These are phyloP conservation scores for Xylariaceae sp. DNA, from an alignment of 2,329 filamentous ascomycete species.

Conservation along the genomic window DNA sequence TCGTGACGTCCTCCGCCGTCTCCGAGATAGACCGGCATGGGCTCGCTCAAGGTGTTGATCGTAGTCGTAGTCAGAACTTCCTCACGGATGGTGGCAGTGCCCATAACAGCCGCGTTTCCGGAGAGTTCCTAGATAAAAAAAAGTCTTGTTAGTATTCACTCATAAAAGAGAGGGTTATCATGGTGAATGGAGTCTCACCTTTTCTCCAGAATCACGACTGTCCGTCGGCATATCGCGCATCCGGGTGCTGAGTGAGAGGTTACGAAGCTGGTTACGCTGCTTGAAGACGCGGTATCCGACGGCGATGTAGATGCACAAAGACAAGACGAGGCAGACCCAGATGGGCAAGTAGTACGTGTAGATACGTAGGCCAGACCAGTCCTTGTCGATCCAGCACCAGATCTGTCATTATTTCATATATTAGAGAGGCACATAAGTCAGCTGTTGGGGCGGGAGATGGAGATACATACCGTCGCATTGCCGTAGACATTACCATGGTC, in stretches of 20 bases:
- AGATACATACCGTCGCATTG: constrained; percentile 48
- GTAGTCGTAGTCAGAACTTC: constrained; percentile 30
- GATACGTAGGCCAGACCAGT: constrained; percentile 52
- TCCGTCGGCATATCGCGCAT: constrained; percentile 17
- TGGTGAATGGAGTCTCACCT: too few relatives aligned
- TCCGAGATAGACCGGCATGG: constrained; percentile 5
- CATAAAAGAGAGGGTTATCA: neutral
- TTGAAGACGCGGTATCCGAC: constrained; percentile 57
- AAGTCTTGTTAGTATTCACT: neutral
- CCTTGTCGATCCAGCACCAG: constrained; percentile 56
- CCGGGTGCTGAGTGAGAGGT: constrained; percentile 44
- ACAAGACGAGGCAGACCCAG: constrained; percentile 54
- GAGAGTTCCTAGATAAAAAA: constrained; percentile 30
- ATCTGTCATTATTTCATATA: constrained; percentile 41
- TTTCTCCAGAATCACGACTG: constrained; percentile 29
- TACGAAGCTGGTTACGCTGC: constrained; percentile 44
- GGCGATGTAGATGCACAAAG: constrained; percentile 48
- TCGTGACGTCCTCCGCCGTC: constrained; percentile 10
- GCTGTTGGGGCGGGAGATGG: too few relatives aligned
- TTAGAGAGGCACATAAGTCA: too few relatives aligned
- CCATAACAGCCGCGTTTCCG: constrained; percentile 30
- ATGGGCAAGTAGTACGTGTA: constrained; percentile 58
- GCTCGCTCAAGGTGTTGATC: constrained; percentile 24
- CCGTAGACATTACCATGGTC: constrained; percentile 43
- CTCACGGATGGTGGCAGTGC: constrained; percentile 26